phyloP scores from a whole-genome alignment of 768 basidiomycete genomes.

The Daedaleopsis nitida region DNA sequence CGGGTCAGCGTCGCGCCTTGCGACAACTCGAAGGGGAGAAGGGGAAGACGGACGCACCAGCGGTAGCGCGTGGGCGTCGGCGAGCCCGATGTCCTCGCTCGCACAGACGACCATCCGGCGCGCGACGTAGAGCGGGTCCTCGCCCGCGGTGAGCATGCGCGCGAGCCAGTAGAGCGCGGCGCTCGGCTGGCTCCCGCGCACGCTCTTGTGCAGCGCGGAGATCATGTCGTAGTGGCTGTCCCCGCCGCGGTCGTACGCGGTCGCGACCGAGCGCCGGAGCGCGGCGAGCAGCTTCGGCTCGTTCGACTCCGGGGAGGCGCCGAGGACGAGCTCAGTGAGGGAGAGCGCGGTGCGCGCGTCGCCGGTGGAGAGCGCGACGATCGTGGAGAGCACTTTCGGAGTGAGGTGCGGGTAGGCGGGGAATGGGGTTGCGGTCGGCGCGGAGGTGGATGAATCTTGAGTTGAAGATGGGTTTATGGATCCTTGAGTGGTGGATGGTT shows the following conservation, averaged over 20 bases:
- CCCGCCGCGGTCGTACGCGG: conserved; percentile 74
- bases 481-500: conserved; percentile 17
- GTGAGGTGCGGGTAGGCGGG: conserved; percentile 44
- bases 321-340: conserved; percentile 69
- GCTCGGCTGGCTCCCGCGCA: conserved; percentile 73
- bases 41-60: conserved; percentile 45
- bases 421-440: conserved; percentile 24
- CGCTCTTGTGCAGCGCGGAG: conserved; percentile 80
- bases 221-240: conserved; percentile 83
- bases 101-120: conserved; percentile 78
- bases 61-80: conserved; percentile 75
- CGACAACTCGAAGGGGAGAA: background rate
- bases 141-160: conserved; percentile 77
- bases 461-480: conserved; percentile 16
- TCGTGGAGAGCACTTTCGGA: conserved; percentile 45
- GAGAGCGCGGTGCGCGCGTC: conserved; percentile 81
- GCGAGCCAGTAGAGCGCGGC: conserved; percentile 91
- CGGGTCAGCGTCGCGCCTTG: too few species aligned
- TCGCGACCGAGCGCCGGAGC: conserved; percentile 63
- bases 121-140: conserved; percentile 79
- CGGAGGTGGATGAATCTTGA: background rate
- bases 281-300: conserved; percentile 55
- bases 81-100: conserved; percentile 84
- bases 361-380: conserved; percentile 59
- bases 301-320: conserved; percentile 39